Percentiles rank a stretch among this genome's conserved stretches.
Conservation (phyloP, 1,284 basidiomycete genomes). For the Rhodotorula sp. region DNA sequence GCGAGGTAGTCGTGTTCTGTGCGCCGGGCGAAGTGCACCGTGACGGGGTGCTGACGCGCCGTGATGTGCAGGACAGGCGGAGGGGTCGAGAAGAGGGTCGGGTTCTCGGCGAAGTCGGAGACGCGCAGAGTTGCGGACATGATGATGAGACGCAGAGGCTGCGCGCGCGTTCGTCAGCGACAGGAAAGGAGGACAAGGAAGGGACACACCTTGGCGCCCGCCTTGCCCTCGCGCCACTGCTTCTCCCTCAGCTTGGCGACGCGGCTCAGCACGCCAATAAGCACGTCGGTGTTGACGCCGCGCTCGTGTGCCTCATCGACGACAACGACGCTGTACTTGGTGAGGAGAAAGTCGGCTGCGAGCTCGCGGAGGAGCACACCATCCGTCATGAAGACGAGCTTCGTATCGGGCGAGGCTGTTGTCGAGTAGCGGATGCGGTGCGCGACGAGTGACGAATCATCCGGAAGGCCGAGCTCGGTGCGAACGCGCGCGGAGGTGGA, state of each 20-base stretch:
- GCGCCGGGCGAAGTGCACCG: slow-evolving; percentile 86
- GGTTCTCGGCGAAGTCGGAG: slow-evolving; percentile 88
- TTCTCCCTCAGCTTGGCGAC: slow-evolving; percentile 85
- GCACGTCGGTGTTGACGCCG: slow-evolving; percentile 96
- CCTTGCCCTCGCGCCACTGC: slow-evolving; percentile 76
- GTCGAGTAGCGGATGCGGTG: slow-evolving; percentile 98
- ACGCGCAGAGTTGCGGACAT: slow-evolving; percentile 98
- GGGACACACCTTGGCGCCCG: slow-evolving; percentile 61
- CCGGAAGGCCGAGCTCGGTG: slow-evolving; percentile 76
- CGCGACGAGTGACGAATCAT: slow-evolving; percentile 70
- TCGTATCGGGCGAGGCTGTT: slow-evolving; percentile 81
- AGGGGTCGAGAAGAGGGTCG: slow-evolving; percentile 72
- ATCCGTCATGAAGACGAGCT: slow-evolving; percentile 99
- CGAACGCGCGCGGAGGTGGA: slow-evolving; percentile 92
- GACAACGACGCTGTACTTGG: slow-evolving; percentile 89
- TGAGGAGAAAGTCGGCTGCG: slow-evolving; percentile 83
- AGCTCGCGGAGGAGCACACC: slow-evolving; percentile 94
- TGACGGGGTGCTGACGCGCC: slow-evolving; percentile 93
- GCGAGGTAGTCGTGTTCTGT: slow-evolving; percentile 85
- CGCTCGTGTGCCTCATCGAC: slow-evolving; percentile 98
- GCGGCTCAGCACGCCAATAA: slow-evolving; percentile 92
- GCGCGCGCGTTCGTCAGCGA: background rate
- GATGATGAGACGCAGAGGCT: slow-evolving; percentile 90
- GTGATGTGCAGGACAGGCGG: slow-evolving; percentile 89
- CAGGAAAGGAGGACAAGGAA: background rate